phyloP scores from a whole-genome alignment of 768 basidiomycete genomes.

The Pholiota conissans region DNA sequence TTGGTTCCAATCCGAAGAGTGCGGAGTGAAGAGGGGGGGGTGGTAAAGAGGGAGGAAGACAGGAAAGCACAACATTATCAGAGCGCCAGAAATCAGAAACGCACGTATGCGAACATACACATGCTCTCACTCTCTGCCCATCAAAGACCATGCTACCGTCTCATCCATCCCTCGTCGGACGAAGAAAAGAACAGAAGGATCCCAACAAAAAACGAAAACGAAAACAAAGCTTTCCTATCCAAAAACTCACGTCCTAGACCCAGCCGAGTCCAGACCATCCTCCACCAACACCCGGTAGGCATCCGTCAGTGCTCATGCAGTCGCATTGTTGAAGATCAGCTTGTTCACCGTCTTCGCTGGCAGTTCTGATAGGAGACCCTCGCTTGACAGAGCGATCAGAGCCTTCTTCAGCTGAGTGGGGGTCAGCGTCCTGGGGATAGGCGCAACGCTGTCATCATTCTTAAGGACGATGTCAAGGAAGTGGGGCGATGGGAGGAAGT shows the following conservation, averaged over 20 bases:
- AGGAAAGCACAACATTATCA: too few relatives aligned
- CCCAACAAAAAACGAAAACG: not conserved
- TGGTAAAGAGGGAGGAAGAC: too few relatives aligned
- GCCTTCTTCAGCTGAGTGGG: slow-evolving; percentile 80
- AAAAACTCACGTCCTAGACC: not conserved
- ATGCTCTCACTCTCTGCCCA: not conserved
- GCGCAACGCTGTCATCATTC: slow-evolving; percentile 27
- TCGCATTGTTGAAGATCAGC: slow-evolving; percentile 83
- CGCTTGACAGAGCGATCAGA: slow-evolving; percentile 59
- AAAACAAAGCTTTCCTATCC: not conserved
- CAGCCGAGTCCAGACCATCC: not conserved
- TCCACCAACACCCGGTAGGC: not conserved
- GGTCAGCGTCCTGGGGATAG: slow-evolving; percentile 48
- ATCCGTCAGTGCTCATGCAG: slow-evolving; percentile 20
- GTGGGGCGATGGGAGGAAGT: slow-evolving; percentile 55
- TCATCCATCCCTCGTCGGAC: not conserved
- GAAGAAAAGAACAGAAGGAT: not conserved
- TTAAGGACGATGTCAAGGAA: slow-evolving; percentile 38
- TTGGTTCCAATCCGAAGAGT: too few relatives aligned
- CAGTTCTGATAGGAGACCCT: slow-evolving; percentile 47
- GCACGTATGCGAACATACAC: too few relatives aligned
- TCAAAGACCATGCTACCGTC: not conserved
- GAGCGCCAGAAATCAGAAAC: too few relatives aligned
- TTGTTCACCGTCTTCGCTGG: slow-evolving; percentile 62
- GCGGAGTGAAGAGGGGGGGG: too few relatives aligned